Percentiles rank a stretch among this genome's conserved stretches.
phyloP scores from a whole-genome alignment of 306 rosid species.

The Fragaria ananassa region DNA sequence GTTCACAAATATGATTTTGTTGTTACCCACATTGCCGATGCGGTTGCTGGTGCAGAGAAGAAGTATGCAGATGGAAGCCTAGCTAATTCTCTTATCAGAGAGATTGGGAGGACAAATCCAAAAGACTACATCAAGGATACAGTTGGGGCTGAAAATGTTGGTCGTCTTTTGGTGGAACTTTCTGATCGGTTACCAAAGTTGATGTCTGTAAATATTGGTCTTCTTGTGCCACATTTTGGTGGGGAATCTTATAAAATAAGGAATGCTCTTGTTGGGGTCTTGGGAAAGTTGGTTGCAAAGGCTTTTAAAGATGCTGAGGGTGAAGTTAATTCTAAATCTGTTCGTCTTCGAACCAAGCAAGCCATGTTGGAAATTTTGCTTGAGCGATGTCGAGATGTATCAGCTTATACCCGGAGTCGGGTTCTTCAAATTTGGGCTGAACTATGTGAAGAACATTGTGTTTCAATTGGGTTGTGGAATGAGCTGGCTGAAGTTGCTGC shows the following conservation, averaged over 20 bases:
- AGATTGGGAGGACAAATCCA: constrained; percentile 87
- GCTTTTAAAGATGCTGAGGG: constrained; percentile 81
- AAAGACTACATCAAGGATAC: constrained; percentile 87
- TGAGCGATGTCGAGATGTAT: constrained; percentile 95
- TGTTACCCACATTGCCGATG: constrained; percentile 79
- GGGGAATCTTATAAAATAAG: constrained; percentile 95
- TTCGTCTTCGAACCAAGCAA: constrained; percentile 87
- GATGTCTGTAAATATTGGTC: constrained; percentile 81
- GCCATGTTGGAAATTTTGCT: constrained; percentile 96
- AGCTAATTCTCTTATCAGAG: constrained; percentile 71
- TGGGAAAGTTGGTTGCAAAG: constrained; percentile 80
- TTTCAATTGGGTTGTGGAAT: constrained; percentile 97
- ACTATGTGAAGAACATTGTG: constrained; percentile 80
- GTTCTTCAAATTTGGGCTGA: constrained; percentile 99
- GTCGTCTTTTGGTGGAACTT: constrained; percentile 70
- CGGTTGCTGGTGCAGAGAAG: constrained; percentile 69
- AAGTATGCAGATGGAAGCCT: constrained; percentile 88
- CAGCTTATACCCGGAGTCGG: constrained; percentile 93
- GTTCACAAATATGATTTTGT: constrained; percentile 90
- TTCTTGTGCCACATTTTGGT: constrained; percentile 87
- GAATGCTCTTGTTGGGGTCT: constrained; percentile 79
- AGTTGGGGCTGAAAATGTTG: constrained; percentile 87
- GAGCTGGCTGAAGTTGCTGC: constrained; percentile 84
- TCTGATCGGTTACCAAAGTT: constrained; percentile 86
- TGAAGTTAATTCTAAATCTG: constrained; percentile 69